Evolutionary conservation across 768 basidiomycete species (phyloP).

Genomic region (Botryobasidium botryosum): DNA sequence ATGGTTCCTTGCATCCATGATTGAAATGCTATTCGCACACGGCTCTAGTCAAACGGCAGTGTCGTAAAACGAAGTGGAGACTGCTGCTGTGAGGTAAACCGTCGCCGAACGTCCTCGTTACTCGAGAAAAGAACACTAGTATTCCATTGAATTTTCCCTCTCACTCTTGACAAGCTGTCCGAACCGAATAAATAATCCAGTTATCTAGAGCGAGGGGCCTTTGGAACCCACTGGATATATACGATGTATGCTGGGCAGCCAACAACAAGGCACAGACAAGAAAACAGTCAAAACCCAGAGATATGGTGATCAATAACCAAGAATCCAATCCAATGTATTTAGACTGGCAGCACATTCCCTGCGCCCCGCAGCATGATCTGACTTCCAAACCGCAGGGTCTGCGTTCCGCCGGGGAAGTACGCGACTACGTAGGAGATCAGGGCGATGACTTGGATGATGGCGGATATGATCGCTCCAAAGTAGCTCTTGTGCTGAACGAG

Average conservation of each 20-base stretch:
- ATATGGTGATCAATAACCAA: not conserved
- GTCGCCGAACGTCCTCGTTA: no score
- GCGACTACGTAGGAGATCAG: constrained; percentile 81
- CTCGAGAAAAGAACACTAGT: no score
- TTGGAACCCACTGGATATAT: no score
- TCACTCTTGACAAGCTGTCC: no score
- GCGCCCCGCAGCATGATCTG: constrained; percentile 73
- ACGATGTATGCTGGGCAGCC: not conserved
- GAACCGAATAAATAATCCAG: no score
- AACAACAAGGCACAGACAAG: not conserved
- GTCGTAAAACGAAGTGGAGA: no score
- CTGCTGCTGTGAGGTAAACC: no score
- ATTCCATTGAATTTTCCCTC: no score
- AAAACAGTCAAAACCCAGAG: not conserved
- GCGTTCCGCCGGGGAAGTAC: constrained; percentile 85
- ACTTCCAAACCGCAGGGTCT: constrained; percentile 64
- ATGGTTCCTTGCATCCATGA: no score
- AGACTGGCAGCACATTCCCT: constrained; percentile 66
- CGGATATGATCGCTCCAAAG: constrained; percentile 68
- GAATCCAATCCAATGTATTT: constrained; percentile 12
- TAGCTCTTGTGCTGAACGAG: constrained; percentile 55
- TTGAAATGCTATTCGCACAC: no score
- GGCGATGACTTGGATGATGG: constrained; percentile 68
- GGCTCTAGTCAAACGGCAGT: no score
- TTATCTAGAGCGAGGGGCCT: no score